A percentile compares a stretch with the other conserved stretches of the same genome.
Conservation (phyloP, 345 rosid species). For the Atalantia buxifolia region DNA sequence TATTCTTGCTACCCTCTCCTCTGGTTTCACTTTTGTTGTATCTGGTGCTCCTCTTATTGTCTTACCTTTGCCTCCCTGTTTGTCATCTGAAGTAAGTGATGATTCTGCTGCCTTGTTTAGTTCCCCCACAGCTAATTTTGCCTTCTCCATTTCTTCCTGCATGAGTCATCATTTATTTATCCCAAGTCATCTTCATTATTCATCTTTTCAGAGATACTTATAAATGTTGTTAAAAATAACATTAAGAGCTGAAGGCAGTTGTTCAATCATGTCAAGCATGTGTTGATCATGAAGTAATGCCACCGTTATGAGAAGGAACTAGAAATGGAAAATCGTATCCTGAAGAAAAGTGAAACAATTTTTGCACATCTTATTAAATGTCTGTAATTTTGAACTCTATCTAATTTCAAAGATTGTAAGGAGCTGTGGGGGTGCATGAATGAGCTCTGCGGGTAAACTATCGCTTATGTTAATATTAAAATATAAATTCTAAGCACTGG, state of each 20-base stretch:
- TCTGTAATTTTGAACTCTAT: not conserved
- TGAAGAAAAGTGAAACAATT: not conserved
- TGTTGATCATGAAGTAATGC: not conserved
- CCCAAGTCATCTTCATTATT: no score
- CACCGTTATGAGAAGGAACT: not conserved
- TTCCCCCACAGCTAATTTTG: constrained; percentile 32
- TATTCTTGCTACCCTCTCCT: constrained; percentile 43
- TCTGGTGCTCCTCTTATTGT: constrained; percentile 13
- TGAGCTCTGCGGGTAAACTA: not conserved
- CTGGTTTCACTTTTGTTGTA: constrained; percentile 19
- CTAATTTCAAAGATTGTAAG: not conserved
- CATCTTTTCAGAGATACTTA: not conserved
- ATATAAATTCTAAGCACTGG: not conserved
- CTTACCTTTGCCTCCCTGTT: constrained; percentile 4
- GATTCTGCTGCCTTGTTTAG: constrained; percentile 23
- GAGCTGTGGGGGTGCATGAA: not conserved
- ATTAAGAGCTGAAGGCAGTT: not conserved
- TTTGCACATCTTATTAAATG: no score
- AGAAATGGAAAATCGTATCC: not conserved
- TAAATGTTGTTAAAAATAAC: not conserved
- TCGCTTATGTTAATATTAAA: no score
- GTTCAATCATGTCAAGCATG: not conserved
- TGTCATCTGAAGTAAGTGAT: not conserved
- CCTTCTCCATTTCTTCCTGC: constrained; percentile 57
- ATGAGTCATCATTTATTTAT: not conserved